These are phyloP conservation scores for Pseudoscleropodium purum DNA, from an alignment of 225 moss, liverwort and hornwort genomes.

Conservation along the genomic window DNA sequence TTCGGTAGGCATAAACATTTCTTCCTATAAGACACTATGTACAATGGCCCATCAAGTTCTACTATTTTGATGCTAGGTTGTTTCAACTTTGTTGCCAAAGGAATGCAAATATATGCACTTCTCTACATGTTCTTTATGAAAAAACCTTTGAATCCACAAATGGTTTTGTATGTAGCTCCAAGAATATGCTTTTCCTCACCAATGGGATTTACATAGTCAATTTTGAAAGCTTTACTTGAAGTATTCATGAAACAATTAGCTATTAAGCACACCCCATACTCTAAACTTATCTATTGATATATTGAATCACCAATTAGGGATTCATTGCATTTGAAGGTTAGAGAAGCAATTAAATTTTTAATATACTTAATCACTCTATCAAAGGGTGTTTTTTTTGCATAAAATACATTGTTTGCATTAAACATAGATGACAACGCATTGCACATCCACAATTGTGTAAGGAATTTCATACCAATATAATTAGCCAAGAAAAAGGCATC, in stretches of 20 bases:
- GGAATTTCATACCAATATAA: too few relatives aligned
- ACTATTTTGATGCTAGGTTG: neutral
- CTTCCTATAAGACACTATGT: neutral
- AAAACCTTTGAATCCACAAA: neutral
- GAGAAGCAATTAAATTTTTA: neutral
- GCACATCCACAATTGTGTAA: too few relatives aligned
- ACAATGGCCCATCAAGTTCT: neutral
- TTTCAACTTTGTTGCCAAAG: neutral
- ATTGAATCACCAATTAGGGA: too few relatives aligned
- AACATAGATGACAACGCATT: too few relatives aligned
- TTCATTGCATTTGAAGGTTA: fast-evolving
- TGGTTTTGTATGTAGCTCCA: neutral
- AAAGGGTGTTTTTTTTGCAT: too few relatives aligned
- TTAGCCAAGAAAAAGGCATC: too few relatives aligned
- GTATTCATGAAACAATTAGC: too few relatives aligned
- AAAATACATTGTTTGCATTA: too few relatives aligned
- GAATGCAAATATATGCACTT: neutral
- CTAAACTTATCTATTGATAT: neutral
- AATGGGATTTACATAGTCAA: fast-evolving
- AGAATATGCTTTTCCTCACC: neutral
- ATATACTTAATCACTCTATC: neutral
- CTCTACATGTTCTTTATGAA: fast-evolving
- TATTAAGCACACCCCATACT: neutral
- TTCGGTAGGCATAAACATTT: neutral
- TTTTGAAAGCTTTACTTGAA: neutral